Evolutionary conservation across 2,329 filamentous ascomycete genomes (phyloP).

Genomic region (Penicillium sp.): DNA sequence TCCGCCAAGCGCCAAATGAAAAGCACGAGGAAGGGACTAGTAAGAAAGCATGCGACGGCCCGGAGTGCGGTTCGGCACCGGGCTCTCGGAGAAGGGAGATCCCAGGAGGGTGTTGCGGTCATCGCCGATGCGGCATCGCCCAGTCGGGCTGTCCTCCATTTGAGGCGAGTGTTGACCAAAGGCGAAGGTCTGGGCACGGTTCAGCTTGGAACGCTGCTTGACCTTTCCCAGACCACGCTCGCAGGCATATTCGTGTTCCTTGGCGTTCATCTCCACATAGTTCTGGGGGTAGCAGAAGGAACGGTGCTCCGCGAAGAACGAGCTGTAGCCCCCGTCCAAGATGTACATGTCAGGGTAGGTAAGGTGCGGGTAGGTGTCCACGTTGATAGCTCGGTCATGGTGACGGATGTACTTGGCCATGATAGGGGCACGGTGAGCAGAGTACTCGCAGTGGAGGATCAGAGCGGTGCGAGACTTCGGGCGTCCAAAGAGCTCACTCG

Average conservation of each 20-base stretch:
- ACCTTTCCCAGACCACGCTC: constrained; percentile 93
- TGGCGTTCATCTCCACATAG: constrained; percentile 94
- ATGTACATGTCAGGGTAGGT: constrained; percentile 98
- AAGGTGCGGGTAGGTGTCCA: constrained; percentile 78
- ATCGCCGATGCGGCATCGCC: constrained; percentile 40
- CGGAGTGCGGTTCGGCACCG: constrained; percentile 35
- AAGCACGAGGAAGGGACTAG: constrained; percentile 21
- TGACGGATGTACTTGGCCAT: constrained; percentile 94
- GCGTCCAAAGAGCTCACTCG: constrained; percentile 71
- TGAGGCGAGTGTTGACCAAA: constrained; percentile 70
- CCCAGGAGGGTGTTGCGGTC: constrained; percentile 32
- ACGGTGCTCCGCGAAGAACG: constrained; percentile 78
- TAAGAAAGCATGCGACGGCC: constrained; percentile 48
- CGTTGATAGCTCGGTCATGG: constrained; percentile 80
- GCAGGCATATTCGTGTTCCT: constrained; percentile 87
- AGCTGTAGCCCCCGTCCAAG: constrained; percentile 91
- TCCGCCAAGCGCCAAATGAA: constrained; percentile 16
- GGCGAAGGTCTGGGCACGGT: constrained; percentile 88
- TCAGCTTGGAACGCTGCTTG: constrained; percentile 80
- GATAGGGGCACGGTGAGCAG: constrained; percentile 88
- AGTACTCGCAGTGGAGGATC: constrained; percentile 98
- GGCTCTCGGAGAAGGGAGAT: constrained; percentile 37
- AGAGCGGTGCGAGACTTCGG: constrained; percentile 72
- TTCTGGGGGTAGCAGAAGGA: constrained; percentile 86
- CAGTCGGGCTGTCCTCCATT: constrained; percentile 64